Evolutionary conservation across 2,329 filamentous ascomycete genomes (phyloP), one percentile per base, ranked within the genome.

Genomic region (Penicillium sp.): DNA sequence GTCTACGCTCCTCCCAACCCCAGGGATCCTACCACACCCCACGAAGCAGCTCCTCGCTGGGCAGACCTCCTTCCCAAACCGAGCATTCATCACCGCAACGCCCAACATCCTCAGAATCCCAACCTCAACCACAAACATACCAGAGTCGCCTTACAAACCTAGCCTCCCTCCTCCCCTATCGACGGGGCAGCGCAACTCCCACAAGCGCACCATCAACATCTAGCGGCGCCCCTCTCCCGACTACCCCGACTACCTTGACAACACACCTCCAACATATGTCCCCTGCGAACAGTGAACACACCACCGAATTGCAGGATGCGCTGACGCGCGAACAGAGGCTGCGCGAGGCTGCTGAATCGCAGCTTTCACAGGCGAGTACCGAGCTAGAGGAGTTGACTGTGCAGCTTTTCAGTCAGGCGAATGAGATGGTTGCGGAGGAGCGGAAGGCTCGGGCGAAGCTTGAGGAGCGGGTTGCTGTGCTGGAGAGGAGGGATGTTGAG

Each of bases 361-460:
- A 81, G 58, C 74, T 83, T 3, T 77, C 78, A 35, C 78, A 80
- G 49, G 79, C 84, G 16, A 82, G 79, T 58, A 76, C 72, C 1
- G 85, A 87, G 69, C 76, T 87, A 31, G 85, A 87, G 62, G 85
- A 87, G 52, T 69, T 87, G 57, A 85, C 81, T 13, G 81, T 80
- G 32, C 79, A 80, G 55, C 69, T 87, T 9, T 87, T 87, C 68
- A 81, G 81, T 50, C 82, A 86, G 66, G 85, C 85, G 32, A 87
- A 87, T 57, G 84, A 87, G 70, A 86, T 87, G 84, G 85, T 87
- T 9, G 84, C 84, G 3, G 74, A 78, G 52, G 85, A 87, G 73
- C 77, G 85, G 26, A 82, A 79, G 66, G 83, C 82, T 38, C 75
- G 83, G 53, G 82, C 80, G 16, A 82, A 76, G 57, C 65, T 80